These are phyloP conservation scores for Mucor indicus DNA, from an alignment of 371 early-diverging fungal species.

Conservation along the genomic window DNA sequence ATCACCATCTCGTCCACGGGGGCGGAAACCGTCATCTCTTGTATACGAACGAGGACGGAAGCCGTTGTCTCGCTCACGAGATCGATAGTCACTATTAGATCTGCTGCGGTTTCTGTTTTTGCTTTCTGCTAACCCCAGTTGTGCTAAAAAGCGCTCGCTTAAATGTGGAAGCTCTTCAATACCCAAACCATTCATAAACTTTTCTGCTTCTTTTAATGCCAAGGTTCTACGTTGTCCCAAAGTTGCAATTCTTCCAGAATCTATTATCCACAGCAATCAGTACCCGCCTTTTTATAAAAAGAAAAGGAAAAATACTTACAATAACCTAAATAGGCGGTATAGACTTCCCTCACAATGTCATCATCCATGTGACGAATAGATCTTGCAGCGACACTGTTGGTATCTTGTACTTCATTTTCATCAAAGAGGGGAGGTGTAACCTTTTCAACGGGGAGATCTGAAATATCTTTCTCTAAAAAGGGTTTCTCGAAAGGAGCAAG, in stretches of 20 bases:
- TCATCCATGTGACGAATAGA: conserved; percentile 34
- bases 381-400: conserved; percentile 16
- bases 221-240: conserved; percentile 40
- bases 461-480: conserved; percentile 57
- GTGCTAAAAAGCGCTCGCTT: conserved; percentile 41
- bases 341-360: conserved; percentile 53
- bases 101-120: neutral
- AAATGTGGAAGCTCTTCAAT: conserved; percentile 49
- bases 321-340: conserved; percentile 67
- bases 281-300: neutral
- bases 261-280: conserved; percentile 16
- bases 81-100: neutral
- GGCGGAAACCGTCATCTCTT: neutral
- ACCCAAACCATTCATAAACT: conserved; percentile 42
- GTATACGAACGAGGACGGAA: neutral
- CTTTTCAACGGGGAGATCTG: conserved; percentile 51
- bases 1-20: conserved; percentile 2
- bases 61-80: neutral
- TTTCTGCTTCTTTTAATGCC: conserved; percentile 35
- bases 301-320: conserved; percentile 43
- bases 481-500: conserved; percentile 81
- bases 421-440: conserved; percentile 38
- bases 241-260: conserved; percentile 38
- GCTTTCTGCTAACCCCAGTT: conserved; percentile 35
- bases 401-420: conserved; percentile 22